Evolutionary conservation across 2,329 filamentous ascomycete species (phyloP).

Genomic region (Sclerotinia borealis): DNA sequence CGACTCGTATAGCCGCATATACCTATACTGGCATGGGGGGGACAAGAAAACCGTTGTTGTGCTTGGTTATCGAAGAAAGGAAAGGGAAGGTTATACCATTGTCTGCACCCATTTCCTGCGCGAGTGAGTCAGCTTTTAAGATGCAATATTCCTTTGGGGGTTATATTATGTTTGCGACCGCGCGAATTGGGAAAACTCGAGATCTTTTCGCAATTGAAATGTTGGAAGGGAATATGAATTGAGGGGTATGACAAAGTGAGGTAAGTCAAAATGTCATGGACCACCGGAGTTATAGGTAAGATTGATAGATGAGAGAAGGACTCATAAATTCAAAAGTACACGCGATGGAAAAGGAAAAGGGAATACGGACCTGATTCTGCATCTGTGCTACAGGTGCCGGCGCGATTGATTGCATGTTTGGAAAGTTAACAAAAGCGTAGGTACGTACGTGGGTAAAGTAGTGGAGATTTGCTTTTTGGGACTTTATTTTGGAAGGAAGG

Average conservation of each 20-base stretch:
- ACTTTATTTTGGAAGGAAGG: background rate
- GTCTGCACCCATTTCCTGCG: constrained; percentile 30
- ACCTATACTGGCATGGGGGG: constrained; percentile 6
- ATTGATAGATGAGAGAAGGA: constrained; percentile 2
- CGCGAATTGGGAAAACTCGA: background rate
- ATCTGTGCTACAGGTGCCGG: constrained; percentile 29
- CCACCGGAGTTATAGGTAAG: background rate
- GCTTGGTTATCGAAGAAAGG: constrained; percentile 2
- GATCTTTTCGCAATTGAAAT: background rate
- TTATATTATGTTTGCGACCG: background rate
- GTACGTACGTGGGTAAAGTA: background rate
- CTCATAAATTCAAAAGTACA: background rate
- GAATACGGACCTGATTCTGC: constrained; percentile 27
- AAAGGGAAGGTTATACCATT: constrained; percentile 22
- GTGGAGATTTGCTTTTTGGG: background rate
- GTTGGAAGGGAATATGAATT: constrained; percentile 7
- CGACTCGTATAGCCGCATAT: constrained; percentile 13
- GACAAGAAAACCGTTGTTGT: constrained; percentile 2
- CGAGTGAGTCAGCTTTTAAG: constrained; percentile 26
- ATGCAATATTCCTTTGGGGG: background rate
- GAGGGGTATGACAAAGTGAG: constrained; percentile 10
- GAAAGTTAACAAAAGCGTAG: background rate
- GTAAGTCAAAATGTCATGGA: constrained; percentile 4
- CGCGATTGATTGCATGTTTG: constrained; percentile 30
- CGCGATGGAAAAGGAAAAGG: constrained; percentile 1